Conservation (phyloP, 371 early-diverging fungal species). For the Blakeslea trispora region DNA sequence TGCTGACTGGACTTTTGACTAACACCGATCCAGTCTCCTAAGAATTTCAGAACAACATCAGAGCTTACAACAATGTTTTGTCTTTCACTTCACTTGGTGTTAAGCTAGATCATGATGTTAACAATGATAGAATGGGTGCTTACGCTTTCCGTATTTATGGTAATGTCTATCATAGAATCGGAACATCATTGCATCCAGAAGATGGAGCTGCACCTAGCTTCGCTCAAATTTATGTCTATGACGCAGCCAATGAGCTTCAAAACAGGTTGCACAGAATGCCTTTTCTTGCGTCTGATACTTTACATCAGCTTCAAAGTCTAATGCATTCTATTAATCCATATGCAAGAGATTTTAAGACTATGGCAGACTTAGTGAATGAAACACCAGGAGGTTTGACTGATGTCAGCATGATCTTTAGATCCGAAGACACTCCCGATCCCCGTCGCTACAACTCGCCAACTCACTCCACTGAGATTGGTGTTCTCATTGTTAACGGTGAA, state of each 20-base stretch:
- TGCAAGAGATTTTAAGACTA: conserved; percentile 7
- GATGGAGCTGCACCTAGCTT: conserved; percentile 1
- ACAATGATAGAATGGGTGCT: conserved; percentile 1
- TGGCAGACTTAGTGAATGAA: conserved; percentile 3
- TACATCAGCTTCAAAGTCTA: not conserved
- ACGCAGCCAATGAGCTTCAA: conserved; percentile 5
- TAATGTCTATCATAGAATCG: conserved; percentile 12
- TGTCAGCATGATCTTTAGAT: not conserved
- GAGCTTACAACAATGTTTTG: conserved; percentile 19
- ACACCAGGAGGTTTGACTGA: too few species aligned
- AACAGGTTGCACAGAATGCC: conserved; percentile 2
- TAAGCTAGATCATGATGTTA: conserved; percentile 11
- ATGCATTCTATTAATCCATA: conserved; percentile 13
- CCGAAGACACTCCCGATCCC: not conserved
- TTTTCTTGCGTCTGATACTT: too few species aligned
- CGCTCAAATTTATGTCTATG: conserved; percentile 20
- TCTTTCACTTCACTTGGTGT: conserved; percentile 21
- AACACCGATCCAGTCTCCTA: not conserved
- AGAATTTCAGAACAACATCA: conserved; percentile 12
- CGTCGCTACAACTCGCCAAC: conserved; percentile 2
- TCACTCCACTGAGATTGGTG: not conserved
- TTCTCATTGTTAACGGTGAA: not conserved
- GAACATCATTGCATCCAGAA: not conserved
- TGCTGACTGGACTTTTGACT: not conserved
- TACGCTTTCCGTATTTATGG: conserved; percentile 22